phyloP scores from a whole-genome alignment of 345 rosid genomes.

The Bruguiera sexangula region DNA sequence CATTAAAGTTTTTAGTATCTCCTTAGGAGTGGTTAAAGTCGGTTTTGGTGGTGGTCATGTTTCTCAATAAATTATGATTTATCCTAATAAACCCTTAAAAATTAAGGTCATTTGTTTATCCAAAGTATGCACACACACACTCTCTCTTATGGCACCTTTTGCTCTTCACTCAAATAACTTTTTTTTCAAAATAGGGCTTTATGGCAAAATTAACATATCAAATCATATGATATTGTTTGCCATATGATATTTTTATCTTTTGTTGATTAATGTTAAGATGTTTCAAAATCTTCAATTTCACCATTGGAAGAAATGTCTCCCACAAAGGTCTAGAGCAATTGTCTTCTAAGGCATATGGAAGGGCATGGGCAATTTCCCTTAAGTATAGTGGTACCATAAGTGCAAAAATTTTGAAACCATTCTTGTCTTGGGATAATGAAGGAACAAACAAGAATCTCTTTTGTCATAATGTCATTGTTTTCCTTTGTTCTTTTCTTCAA shows the following conservation, averaged over 20 bases:
- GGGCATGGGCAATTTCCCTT: constrained; percentile 69
- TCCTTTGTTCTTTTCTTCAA: background rate
- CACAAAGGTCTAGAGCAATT: constrained; percentile 20
- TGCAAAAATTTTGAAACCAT: constrained; percentile 51
- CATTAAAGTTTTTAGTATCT: too few species aligned
- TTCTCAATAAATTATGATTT: too few species aligned
- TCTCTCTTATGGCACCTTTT: too few species aligned
- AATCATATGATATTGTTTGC: background rate
- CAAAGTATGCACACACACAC: too few species aligned
- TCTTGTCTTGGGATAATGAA: constrained; percentile 29
- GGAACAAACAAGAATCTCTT: constrained; percentile 49
- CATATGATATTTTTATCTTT: constrained; percentile 3
- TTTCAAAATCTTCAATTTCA: constrained; percentile 39
- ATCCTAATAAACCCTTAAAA: too few species aligned
- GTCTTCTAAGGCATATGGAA: constrained; percentile 50
- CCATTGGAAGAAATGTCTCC: constrained; percentile 28
- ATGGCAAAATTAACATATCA: background rate
- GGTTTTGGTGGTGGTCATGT: too few species aligned
- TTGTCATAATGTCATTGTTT: constrained; percentile 43
- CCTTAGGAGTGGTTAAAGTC: too few species aligned
- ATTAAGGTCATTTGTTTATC: too few species aligned
- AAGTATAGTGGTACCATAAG: constrained; percentile 34
- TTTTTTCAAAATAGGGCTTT: background rate
- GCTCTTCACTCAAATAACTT: background rate
- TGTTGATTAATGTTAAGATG: constrained; percentile 38